Conservation (phyloP, 78 protist genomes). For the Dictyostelium discoideum region DNA sequence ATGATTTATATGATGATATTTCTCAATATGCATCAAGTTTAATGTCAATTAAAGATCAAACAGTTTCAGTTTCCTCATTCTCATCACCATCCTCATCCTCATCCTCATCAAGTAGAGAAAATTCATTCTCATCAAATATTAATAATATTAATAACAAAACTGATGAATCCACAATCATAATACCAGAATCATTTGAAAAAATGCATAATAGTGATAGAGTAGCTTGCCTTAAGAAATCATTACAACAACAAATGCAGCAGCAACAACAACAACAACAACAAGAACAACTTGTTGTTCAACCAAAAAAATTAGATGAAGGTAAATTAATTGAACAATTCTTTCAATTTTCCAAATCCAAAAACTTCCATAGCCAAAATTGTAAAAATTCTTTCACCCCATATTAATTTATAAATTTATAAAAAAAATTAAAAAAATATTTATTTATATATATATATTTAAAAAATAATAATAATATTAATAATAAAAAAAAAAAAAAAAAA, state of each 20-base stretch:
- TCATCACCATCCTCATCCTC: not conserved
- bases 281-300: not conserved
- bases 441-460: not conserved
- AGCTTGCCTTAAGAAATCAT: not conserved
- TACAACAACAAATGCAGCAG: not conserved
- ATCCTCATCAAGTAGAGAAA: not conserved
- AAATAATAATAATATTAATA: no score
- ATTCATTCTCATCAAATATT: not conserved
- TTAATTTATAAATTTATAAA: not conserved
- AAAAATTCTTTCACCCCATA: not conserved
- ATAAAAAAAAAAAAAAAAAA: no score
- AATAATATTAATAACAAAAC: slow-evolving; percentile 2
- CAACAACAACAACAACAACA: no score
- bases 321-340: slow-evolving; percentile 25
- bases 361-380: not conserved
- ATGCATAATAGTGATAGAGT: not conserved
- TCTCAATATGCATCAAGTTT: slow-evolving; percentile 49
- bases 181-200: not conserved
- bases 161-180: not conserved
- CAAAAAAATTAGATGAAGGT: not conserved
- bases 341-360: slow-evolving; percentile 23
- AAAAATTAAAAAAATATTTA: not conserved
- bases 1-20: not conserved
- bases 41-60: slow-evolving; percentile 29
- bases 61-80: not conserved